Percentiles rank a stretch among this genome's conserved stretches.
phyloP scores from a whole-genome alignment of 257 asterid species.

The Forsythia viridissima region DNA sequence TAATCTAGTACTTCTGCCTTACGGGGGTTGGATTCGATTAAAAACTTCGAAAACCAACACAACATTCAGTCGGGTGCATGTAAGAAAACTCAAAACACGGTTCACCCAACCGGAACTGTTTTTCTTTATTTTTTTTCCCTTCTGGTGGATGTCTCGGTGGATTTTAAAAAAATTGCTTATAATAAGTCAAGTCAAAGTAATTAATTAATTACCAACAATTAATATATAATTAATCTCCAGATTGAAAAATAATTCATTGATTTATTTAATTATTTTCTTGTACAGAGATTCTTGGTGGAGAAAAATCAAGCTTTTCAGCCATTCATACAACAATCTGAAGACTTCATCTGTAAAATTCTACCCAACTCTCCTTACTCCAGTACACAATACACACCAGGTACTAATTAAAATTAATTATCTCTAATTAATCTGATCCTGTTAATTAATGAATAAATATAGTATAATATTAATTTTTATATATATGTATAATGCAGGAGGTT shows the following conservation, averaged over 20 bases:
- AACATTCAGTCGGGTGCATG: too few species aligned
- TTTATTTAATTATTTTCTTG: background rate
- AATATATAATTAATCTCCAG: too few species aligned
- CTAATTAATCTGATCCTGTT: background rate
- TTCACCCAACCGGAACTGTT: too few species aligned
- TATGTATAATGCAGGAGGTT: slow-evolving; percentile 51
- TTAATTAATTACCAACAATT: too few species aligned
- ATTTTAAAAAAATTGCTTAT: too few species aligned
- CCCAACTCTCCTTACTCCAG: slow-evolving; percentile 74
- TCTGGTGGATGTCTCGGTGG: too few species aligned
- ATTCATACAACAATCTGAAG: slow-evolving; percentile 59
- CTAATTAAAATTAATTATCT: background rate
- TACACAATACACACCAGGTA: slow-evolving; percentile 72
- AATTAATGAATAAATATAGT: background rate
- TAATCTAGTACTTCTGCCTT: too few species aligned
- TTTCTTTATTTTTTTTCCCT: too few species aligned
- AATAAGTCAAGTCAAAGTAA: too few species aligned
- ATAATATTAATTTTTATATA: background rate
- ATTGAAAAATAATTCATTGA: too few species aligned
- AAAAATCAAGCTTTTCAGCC: slow-evolving; percentile 42
- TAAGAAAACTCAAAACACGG: too few species aligned
- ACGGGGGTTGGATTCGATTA: background rate
- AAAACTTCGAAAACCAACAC: background rate
- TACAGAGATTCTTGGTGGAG: slow-evolving; percentile 61
- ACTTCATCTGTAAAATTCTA: slow-evolving; percentile 66